Evolutionary conservation across 768 basidiomycete genomes (phyloP), one percentile per base, ranked within the genome.

Genomic region (Lactifluus piperatus): DNA sequence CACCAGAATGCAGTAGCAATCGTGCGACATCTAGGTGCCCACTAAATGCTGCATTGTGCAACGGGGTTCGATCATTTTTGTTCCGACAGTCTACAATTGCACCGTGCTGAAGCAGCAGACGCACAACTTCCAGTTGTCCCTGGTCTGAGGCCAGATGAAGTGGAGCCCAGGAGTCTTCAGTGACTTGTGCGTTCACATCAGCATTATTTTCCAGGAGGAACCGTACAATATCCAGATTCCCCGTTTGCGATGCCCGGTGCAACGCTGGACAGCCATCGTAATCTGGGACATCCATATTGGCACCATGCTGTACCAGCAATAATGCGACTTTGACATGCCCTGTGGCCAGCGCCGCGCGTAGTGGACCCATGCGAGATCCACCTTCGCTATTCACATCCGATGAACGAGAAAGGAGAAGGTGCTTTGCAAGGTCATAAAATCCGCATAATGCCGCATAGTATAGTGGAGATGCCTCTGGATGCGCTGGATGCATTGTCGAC

Each of bases 381-480:
- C 56, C 48, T 0, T 27, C 6, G 5, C 13, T n/a, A 26, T 57
- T 57, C 7, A 57, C 20, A 11, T 57, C 29, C n/a, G 1, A 8
- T 7, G 37, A 29, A 34, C 20, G 41, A 3, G 39, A 2, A 18
- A n/a, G 11, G 22, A 44, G 1, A 1, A 57, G 18, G 22, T 22
- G 32, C 14, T 24, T 39, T 4, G 50, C 39, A 8, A 57, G 49
- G 9, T 22, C 14, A 22, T 11, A 7, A 5, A 56, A 49, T 27
- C 55, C 55, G n/a, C 36, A 56, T 5, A 37, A 27, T 34, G 56
- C 20, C 1, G 56, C 56, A 27, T 51, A 57, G 32, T 57, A 57
- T 8, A 57, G n/a, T 6, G 56, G 56, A 3, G 8, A 2, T 0
- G 43, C 47, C 7, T 5, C 16, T 4, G 47, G 55, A 2, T 1